phyloP scores from a whole-genome alignment of 2,329 filamentous ascomycete species.

The Pyrenochaeta sp. region DNA sequence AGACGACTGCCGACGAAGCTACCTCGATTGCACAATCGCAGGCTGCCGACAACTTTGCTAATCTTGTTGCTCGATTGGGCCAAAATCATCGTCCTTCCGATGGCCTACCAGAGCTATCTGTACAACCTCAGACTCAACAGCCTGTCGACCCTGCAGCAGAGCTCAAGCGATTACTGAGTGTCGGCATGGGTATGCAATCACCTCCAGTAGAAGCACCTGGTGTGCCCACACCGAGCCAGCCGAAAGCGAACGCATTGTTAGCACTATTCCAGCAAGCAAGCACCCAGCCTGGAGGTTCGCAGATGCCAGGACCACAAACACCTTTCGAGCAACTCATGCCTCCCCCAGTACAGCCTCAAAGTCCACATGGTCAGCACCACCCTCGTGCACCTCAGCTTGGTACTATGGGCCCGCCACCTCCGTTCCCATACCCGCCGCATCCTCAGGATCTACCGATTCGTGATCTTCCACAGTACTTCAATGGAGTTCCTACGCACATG shows the following conservation, averaged over 20 bases:
- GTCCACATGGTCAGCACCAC: conserved; percentile 63
- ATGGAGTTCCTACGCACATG: conserved; percentile 33
- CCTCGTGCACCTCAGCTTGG: conserved; percentile 62
- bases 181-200: conserved; percentile 50
- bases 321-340: conserved; percentile 64
- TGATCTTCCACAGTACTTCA: conserved; percentile 29
- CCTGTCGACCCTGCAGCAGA: conserved; percentile 58
- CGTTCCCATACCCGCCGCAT: conserved; percentile 57
- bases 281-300: conserved; percentile 21
- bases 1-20: conserved; percentile 36
- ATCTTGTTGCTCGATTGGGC: conserved; percentile 42
- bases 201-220: conserved; percentile 46
- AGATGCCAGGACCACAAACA: conserved; percentile 47
- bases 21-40: conserved; percentile 11
- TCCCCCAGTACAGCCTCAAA: conserved; percentile 63
- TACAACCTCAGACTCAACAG: conserved; percentile 24
- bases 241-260: conserved; percentile 59
- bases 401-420: conserved; percentile 59
- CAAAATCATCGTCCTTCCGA: conserved; percentile 37
- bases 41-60: conserved; percentile 35
- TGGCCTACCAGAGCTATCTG: conserved; percentile 41
- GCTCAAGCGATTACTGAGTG: conserved; percentile 61
- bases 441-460: conserved; percentile 37
- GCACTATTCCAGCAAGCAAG: conserved; percentile 59
- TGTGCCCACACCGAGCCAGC: conserved; percentile 35